phyloP scores from a whole-genome alignment of 176 grass and related monocot genomes.

The Microstegium vimineum region DNA sequence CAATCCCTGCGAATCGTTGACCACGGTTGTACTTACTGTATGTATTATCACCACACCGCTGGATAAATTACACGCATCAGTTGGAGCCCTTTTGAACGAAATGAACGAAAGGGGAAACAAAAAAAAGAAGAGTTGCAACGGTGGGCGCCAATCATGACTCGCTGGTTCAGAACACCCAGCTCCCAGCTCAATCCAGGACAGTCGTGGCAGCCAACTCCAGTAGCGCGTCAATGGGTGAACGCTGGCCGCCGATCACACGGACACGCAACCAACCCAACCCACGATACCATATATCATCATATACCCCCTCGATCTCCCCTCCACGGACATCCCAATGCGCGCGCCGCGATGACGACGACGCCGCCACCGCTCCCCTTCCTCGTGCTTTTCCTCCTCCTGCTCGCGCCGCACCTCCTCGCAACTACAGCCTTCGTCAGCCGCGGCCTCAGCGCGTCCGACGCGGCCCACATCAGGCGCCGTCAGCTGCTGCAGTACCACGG shows the following conservation, averaged over 20 bases:
- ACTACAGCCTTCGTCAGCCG: slow-evolving; percentile 33
- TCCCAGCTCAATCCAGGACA: not conserved
- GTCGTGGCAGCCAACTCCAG: slow-evolving; percentile 34
- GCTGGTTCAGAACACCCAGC: not conserved
- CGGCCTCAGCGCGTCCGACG: slow-evolving; percentile 38
- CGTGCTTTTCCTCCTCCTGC: slow-evolving; percentile 22
- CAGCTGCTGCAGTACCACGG: slow-evolving; percentile 42
- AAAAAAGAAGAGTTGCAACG: not conserved
- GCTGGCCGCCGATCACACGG: slow-evolving; percentile 30
- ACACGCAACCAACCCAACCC: slow-evolving; percentile 31
- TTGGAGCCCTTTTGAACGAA: no score
- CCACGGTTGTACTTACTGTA: no score
- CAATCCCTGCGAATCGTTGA: no score
- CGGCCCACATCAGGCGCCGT: slow-evolving; percentile 38
- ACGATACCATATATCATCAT: no score
- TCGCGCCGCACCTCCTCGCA: slow-evolving; percentile 22
- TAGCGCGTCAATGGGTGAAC: not conserved
- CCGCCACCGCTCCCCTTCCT: not conserved
- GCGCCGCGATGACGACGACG: slow-evolving; percentile 30
- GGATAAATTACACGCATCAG: no score
- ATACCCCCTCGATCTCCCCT: not conserved
- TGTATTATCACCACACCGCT: no score
- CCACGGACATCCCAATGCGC: no score
- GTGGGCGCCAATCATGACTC: not conserved
- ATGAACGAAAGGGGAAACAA: no score